Evolutionary conservation across 225 moss, liverwort and hornwort species (phyloP).

Genomic region (Thuidium tamariscinum): DNA sequence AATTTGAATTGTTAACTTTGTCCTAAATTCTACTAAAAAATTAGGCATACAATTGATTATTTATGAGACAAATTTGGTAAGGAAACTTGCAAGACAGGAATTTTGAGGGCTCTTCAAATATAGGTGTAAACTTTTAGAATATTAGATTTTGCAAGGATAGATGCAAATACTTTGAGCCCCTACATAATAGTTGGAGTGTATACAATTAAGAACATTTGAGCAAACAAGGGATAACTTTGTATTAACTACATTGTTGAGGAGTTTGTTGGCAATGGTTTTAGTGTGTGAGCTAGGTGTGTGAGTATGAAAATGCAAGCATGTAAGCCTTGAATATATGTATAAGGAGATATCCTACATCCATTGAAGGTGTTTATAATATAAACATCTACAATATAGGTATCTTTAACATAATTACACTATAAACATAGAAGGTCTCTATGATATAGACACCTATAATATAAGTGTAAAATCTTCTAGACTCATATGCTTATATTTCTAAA

Average conservation of each 20-base stretch:
- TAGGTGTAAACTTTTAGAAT: background rate
- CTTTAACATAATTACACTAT: too few relatives aligned
- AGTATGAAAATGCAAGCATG: too few relatives aligned
- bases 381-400: too few relatives aligned
- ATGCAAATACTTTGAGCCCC: accelerated
- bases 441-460: too few relatives aligned
- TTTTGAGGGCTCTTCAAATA: background rate
- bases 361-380: too few relatives aligned
- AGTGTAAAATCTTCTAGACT: too few relatives aligned
- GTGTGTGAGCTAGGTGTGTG: too few relatives aligned
- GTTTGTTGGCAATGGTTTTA: too few relatives aligned
- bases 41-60: background rate
- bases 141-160: background rate
- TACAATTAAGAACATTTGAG: background rate
- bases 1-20: background rate
- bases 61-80: background rate
- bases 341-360: too few relatives aligned
- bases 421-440: too few relatives aligned
- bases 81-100: background rate
- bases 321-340: too few relatives aligned
- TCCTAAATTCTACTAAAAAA: background rate
- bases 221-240: background rate
- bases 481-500: too few relatives aligned
- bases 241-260: accelerated
- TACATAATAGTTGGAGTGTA: accelerated